Evolutionary conservation across 768 basidiomycete species (phyloP).

Genomic region (Pluteus cervinus): DNA sequence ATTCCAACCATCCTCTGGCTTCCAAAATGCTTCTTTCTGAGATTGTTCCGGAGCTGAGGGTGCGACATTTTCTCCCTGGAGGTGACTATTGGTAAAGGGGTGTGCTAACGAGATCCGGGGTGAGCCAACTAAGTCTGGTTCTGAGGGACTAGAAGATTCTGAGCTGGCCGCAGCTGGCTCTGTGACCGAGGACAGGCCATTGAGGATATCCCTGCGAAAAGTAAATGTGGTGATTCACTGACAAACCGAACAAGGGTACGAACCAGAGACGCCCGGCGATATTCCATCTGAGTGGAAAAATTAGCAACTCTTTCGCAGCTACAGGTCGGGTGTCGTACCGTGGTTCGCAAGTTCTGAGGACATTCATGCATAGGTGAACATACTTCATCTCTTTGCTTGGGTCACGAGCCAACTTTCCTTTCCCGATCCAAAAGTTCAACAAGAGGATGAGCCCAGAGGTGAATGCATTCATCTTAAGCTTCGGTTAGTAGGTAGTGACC

Average conservation of each 20-base stretch:
- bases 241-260: constrained; percentile 5
- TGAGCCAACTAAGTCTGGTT: too few relatives aligned
- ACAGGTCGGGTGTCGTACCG: constrained; percentile 16
- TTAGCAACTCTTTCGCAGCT: neutral
- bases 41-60: too few relatives aligned
- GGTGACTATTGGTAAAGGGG: too few relatives aligned
- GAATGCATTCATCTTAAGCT: constrained; percentile 26
- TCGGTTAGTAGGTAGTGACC: neutral
- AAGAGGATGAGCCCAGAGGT: constrained; percentile 44
- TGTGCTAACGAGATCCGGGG: too few relatives aligned
- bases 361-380: constrained; percentile 45
- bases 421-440: constrained; percentile 50
- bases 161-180: too few relatives aligned
- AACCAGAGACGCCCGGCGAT: constrained; percentile 32
- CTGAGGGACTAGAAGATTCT: too few relatives aligned
- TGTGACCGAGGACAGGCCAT: constrained; percentile 48
- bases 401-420: constrained; percentile 31
- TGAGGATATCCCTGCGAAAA: constrained; percentile 47
- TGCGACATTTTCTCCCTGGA: too few relatives aligned
- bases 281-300: constrained; percentile 23
- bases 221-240: too few relatives aligned
- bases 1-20: too few relatives aligned
- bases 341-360: constrained; percentile 31
- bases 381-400: constrained; percentile 39
- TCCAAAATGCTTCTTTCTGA: too few relatives aligned